A percentile compares a stretch with the other conserved stretches of the same genome.
These are phyloP conservation scores for Russula abietina DNA, from an alignment of 768 basidiomycete genomes.

Conservation along the genomic window DNA sequence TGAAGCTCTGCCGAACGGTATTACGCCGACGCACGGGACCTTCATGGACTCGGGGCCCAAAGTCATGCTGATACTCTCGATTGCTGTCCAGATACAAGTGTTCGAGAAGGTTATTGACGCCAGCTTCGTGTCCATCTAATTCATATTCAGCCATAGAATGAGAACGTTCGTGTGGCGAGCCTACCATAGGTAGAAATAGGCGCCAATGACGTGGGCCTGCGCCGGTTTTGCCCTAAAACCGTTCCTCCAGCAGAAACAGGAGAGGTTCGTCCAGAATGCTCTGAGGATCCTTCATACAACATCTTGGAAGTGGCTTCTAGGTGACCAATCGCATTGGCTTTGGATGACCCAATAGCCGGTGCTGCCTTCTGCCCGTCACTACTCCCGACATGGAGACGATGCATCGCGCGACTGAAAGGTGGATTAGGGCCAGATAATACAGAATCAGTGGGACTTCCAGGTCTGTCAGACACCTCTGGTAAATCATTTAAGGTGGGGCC, in stretches of 20 bases:
- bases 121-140: conserved; percentile 83
- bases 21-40: conserved; percentile 76
- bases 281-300: conserved; percentile 58
- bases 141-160: not conserved
- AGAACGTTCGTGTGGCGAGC: conserved; percentile 21
- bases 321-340: conserved; percentile 74
- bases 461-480: conserved; percentile 44
- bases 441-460: conserved; percentile 79
- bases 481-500: conserved; percentile 27
- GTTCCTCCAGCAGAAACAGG: conserved; percentile 61
- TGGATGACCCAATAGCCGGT: conserved; percentile 83
- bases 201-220: conserved; percentile 46
- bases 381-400: conserved; percentile 63
- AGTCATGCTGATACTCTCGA: conserved; percentile 81
- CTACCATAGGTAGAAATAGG: conserved; percentile 71
- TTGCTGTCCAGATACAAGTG: conserved; percentile 83
- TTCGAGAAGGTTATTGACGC: conserved; percentile 83
- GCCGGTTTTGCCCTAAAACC: conserved; percentile 42
- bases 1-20: conserved; percentile 60
- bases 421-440: conserved; percentile 68
- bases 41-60: conserved; percentile 82
- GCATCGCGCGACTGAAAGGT: conserved; percentile 48
- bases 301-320: conserved; percentile 71
- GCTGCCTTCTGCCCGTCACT: conserved; percentile 80
- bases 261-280: conserved; percentile 71